Percentiles rank a stretch among this genome's conserved stretches.
These are phyloP conservation scores for Dendrobium chrysotoxum DNA, from an alignment of 106 monocot species.

Conservation along the genomic window DNA sequence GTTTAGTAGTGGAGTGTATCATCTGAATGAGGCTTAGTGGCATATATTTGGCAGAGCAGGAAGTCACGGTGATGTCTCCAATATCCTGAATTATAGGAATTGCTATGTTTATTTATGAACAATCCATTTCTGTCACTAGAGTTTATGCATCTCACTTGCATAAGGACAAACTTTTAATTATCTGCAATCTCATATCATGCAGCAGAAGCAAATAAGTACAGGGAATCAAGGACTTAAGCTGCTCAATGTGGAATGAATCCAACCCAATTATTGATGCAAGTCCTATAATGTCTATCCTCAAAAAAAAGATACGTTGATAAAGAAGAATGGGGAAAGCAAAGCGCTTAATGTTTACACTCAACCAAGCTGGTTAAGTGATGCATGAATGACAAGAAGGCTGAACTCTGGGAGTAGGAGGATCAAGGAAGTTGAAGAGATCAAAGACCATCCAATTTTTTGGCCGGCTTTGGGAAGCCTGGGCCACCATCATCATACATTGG, in stretches of 20 bases:
- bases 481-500: conserved; percentile 9
- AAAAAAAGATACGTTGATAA: neutral
- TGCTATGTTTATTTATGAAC: too few relatives aligned
- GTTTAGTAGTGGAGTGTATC: too few relatives aligned
- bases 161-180: neutral
- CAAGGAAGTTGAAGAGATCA: neutral
- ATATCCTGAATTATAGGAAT: too few relatives aligned
- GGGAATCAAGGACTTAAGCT: neutral
- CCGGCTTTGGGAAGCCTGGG: neutral
- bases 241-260: neutral
- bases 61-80: too few relatives aligned
- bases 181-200: neutral
- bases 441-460: neutral
- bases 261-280: neutral
- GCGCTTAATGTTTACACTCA: neutral
- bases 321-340: neutral
- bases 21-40: too few relatives aligned
- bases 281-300: neutral
- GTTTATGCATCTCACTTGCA: neutral
- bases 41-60: too few relatives aligned
- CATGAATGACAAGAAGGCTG: neutral
- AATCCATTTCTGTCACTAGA: too few relatives aligned
- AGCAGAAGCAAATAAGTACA: neutral
- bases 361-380: neutral
- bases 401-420: neutral